Conservation (phyloP, 2,329 filamentous ascomycete genomes). For the Colletotrichum scovillei region DNA sequence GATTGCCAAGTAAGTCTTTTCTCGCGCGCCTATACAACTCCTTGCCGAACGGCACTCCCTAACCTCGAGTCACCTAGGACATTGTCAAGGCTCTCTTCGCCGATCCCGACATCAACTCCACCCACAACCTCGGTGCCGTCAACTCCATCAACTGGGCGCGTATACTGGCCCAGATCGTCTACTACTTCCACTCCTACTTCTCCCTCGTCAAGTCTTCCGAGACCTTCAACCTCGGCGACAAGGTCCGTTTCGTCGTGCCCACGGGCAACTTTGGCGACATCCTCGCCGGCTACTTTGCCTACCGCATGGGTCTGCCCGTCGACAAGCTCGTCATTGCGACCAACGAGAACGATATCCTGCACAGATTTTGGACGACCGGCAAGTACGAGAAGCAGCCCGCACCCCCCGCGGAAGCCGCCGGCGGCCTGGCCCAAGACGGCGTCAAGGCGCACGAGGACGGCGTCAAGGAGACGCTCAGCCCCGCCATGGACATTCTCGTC, state of each 20-base stretch:
- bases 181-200: conserved; percentile 98
- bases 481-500: conserved; percentile 98
- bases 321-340: conserved; percentile 93
- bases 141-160: conserved; percentile 98
- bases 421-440: conserved; percentile 73
- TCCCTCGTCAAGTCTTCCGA: conserved; percentile 71
- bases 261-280: conserved; percentile 98
- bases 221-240: conserved; percentile 72
- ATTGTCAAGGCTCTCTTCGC: conserved; percentile 94
- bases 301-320: conserved; percentile 86
- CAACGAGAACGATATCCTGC: conserved; percentile 97
- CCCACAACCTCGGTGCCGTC: conserved; percentile 87
- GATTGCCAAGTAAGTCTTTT: conserved; percentile 79
- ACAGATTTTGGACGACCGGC: conserved; percentile 93
- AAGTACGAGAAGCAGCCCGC: conserved; percentile 87
- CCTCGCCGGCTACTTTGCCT: conserved; percentile 91
- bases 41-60: neutral
- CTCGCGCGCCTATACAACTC: neutral
- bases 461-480: conserved; percentile 91
- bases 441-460: conserved; percentile 75
- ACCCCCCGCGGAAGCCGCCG: conserved; percentile 66
- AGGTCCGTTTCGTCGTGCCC: conserved; percentile 87
- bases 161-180: conserved; percentile 95
- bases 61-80: conserved; percentile 63
- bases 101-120: conserved; percentile 84